Base-by-base conservation (phyloP, 2,329 filamentous ascomycete species). In the Penicillium occitanis region DNA sequence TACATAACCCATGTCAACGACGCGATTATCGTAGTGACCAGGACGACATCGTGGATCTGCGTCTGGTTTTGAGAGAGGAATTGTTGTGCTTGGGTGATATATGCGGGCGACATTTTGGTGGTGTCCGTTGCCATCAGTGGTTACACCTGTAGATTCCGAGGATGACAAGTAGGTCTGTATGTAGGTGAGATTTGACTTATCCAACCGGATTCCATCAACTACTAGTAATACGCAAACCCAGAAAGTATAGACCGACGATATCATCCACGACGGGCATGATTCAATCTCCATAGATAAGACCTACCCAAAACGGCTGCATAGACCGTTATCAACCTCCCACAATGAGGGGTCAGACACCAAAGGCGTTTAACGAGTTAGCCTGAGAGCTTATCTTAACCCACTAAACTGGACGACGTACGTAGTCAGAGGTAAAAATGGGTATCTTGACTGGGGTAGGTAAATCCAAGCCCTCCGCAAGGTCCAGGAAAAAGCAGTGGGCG, bases 1-100 rank as follows among this genome's bases (percentile, higher is more conserved):
- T 72, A 57, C 13, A 70, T 50, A 57, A 75, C 61, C 72, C 74
- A 82, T 42, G 75, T 35, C 35, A 63, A 33, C 5, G 61, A 63
- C 7, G 28, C 33, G 50, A 57, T 22, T n/a, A 63, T 58, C 25
- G 25, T n/a, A 6, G 55, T 48, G 19, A 8, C 30, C 2, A 63
- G 37, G 37, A 46, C 28, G 7, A 8, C 10, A 17, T 63, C 40
- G 28, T 63, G 61, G 10, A 57, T 46, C 35, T 48, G 50, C 2
- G 3, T 11, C 1, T 25, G 14, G 25, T 57, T n/a, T 44, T 42
- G 14, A 17, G 25, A 22, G 37, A 46, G 6, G 2, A 63, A 57
- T 28, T 28, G 17, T 22, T 17, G 10, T 40, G 57, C 35, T 6
- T 57, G 57, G 14, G 6, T 35, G 2, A 30, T 44, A 17, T 30